A percentile compares a stretch with the other conserved stretches of the same genome.
Conservation (phyloP, 345 rosid genomes). For the Eucalyptus pauciflora region DNA sequence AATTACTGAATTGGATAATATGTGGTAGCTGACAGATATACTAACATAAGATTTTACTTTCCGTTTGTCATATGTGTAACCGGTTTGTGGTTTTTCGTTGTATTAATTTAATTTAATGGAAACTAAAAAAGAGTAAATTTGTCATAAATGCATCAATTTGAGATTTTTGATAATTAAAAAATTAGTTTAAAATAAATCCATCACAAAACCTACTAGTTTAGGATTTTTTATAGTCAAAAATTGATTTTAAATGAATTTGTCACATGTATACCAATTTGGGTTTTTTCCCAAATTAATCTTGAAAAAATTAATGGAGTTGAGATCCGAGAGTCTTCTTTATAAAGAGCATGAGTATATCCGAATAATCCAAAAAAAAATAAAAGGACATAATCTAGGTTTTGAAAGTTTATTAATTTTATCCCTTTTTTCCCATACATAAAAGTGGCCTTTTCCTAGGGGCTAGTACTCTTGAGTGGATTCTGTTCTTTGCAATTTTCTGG, state of each 20-base stretch:
- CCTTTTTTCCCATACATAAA: not conserved
- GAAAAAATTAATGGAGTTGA: not conserved
- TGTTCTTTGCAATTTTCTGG: not conserved
- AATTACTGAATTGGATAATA: no score
- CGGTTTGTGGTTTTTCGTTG: accelerated
- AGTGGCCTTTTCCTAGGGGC: not conserved
- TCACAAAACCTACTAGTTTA: accelerated
- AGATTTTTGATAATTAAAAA: no score
- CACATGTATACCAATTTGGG: accelerated
- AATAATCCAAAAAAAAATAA: no score
- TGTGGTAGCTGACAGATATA: accelerated
- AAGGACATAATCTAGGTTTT: not conserved
- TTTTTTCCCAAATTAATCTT: not conserved
- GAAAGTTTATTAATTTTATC: not conserved
- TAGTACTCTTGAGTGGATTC: not conserved
- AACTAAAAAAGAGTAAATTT: no score
- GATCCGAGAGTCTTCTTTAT: not conserved
- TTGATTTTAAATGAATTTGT: no score
- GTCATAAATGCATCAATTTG: no score
- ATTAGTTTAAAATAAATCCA: no score
- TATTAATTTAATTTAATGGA: accelerated
- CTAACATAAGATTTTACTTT: accelerated
- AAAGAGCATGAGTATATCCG: not conserved
- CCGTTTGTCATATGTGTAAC: no score
- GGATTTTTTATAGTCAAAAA: accelerated